phyloP scores from a whole-genome alignment of 202 grass and related monocot genomes.

The Bolboschoenoplectus hybrid region DNA sequence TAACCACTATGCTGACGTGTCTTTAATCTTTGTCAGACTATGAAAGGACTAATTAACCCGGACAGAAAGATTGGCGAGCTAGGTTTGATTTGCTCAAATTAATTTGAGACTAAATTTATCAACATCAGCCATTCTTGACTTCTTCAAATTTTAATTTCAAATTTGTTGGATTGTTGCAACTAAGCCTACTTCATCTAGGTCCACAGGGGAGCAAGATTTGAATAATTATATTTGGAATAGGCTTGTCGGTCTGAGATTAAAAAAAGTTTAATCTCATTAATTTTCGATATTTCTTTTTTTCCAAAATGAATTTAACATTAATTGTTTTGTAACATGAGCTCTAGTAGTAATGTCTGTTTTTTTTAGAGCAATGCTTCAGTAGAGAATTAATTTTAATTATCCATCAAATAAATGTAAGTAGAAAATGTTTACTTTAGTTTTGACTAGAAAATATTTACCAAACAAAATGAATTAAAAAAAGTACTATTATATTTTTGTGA shows the following conservation, averaged over 20 bases:
- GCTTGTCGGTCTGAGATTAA: neutral
- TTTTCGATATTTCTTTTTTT: neutral
- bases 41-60: neutral
- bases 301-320: neutral
- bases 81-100: constrained; percentile 12
- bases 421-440: neutral
- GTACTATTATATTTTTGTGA: neutral
- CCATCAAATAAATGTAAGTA: neutral
- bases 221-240: constrained; percentile 20
- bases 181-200: constrained; percentile 1
- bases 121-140: constrained; percentile 16
- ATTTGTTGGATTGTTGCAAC: constrained; percentile 23
- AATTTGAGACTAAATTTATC: constrained; percentile 27
- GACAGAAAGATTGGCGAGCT: neutral
- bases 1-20: neutral
- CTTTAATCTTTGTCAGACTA: neutral
- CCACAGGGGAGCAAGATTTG: neutral
- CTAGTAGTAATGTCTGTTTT: neutral
- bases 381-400: neutral
- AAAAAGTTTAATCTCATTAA: neutral
- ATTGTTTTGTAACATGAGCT: neutral
- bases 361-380: neutral
- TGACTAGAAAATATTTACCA: neutral
- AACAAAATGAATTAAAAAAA: neutral
- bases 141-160: constrained; percentile 15